Conservation (phyloP, 352 stramenopile species). For the Phytophthora sojae region DNA sequence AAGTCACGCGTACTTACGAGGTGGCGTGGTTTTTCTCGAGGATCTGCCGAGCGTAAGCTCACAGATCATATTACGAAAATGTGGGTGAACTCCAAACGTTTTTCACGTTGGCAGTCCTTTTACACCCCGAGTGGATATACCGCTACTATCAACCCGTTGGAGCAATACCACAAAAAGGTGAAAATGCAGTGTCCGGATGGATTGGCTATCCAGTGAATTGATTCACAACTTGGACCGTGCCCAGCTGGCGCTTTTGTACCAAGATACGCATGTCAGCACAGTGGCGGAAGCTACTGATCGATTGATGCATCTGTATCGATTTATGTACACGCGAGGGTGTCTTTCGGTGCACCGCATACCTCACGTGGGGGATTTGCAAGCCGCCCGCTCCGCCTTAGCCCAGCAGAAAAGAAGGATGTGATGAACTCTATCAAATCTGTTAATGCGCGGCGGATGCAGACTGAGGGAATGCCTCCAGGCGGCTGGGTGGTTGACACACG, state of each 20-base stretch:
- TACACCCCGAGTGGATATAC: background rate
- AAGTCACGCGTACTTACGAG: background rate
- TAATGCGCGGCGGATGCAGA: constrained; percentile 8
- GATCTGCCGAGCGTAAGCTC: background rate
- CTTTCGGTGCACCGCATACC: background rate
- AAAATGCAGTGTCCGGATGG: background rate
- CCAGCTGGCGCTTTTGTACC: constrained; percentile 4
- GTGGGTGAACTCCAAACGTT: constrained; percentile 7
- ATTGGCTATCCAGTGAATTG: background rate
- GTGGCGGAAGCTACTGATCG: background rate
- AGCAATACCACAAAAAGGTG: constrained; percentile 4
- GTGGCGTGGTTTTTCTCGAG: background rate
- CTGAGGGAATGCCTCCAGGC: background rate
- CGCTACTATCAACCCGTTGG: background rate
- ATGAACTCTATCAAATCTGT: constrained; percentile 2
- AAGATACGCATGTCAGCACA: background rate
- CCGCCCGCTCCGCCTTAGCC: background rate
- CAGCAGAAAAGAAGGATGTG: background rate
- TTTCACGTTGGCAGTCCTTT: constrained; percentile 6
- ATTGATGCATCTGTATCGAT: constrained; percentile 2
- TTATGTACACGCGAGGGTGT: background rate
- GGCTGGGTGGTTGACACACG: constrained; percentile 5
- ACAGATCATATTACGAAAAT: constrained; percentile 7
- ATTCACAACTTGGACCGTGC: constrained; percentile 6
- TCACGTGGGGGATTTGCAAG: background rate